Evolutionary conservation across 2,329 filamentous ascomycete species (phyloP), one percentile per base, ranked within the genome.

Genomic region (Diaporthe eres): DNA sequence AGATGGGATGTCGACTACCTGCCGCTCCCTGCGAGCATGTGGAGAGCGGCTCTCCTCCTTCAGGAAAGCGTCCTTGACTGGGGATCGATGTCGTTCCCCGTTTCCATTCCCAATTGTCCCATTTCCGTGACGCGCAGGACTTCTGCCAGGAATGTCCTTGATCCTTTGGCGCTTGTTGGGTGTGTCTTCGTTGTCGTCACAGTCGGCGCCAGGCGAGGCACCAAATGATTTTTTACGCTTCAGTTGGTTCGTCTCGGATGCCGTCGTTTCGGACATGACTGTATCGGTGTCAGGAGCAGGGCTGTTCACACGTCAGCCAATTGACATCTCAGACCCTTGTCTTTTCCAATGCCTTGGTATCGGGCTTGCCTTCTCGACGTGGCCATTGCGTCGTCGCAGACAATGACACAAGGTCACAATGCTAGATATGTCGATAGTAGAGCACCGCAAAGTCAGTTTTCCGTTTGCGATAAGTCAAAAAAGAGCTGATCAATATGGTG

Each of bases 161-260:
- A 65, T 51, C 34, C 63, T 77, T 13, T 44, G 37, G 67, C 76
- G 76, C 65, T 77, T 77, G 63, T 31, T 75, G 2, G 76, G 74
- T 19, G 42, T 71, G 49, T 77, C 76, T 47, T 19, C 71, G 53
- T 60, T 42, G 25, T 42, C 47, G 47, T 70, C 42, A 19, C 47
- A 60, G 34, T 71, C 76, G 31, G 74, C 39, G 25, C 39, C 47
- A 19, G 74, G 74, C 31, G 63, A 77, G 31, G 39, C 57, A 47
- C 63, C 63, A 60, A 75, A 37, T 1, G 76, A 77, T 44, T 77
- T 77, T 51, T 77, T 77, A 28, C 76, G 74, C 74, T 77, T 77
- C 10, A 77, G 51, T 31, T 74, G 71, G 7, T 60, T 73, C 57
- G 72, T 75, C 13, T 75, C 71, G 22, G 57, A 34, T 34, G 34